A percentile compares a stretch with the other conserved stretches of the same genome.
Evolutionary conservation across 176 grass and related monocot genomes (phyloP).

Genomic region (bread wheat (Triticum aestivum)): DNA sequence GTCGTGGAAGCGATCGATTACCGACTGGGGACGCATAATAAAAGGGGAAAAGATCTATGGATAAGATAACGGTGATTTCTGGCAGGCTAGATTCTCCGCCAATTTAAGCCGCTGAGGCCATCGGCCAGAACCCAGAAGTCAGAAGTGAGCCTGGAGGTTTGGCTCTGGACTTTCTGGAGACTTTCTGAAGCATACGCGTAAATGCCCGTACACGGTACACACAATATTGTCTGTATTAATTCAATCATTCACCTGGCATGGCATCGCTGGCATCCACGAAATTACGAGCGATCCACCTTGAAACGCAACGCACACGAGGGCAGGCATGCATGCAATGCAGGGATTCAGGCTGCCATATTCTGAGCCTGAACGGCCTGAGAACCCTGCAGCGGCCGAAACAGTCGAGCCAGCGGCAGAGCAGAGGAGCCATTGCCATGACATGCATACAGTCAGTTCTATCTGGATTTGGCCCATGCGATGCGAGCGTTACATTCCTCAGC

Average conservation of each 20-base stretch:
- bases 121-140: too few species aligned
- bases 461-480: not conserved
- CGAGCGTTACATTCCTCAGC: not conserved
- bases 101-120: too few species aligned
- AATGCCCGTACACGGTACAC: too few species aligned
- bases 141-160: too few species aligned
- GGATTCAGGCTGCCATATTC: conserved; percentile 5
- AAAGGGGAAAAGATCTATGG: too few species aligned
- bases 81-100: not conserved
- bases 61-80: too few species aligned
- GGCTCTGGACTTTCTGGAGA: too few species aligned
- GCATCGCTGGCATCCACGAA: conserved; percentile 20
- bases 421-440: not conserved
- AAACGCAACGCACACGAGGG: not conserved
- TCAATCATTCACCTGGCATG: too few species aligned
- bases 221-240: too few species aligned
- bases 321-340: not conserved
- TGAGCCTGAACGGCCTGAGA: conserved; percentile 13
- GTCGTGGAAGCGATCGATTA: not conserved
- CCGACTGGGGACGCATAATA: too few species aligned
- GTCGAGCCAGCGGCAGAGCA: not conserved
- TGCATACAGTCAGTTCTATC: not conserved
- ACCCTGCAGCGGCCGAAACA: not conserved
- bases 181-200: too few species aligned
- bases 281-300: not conserved